Conservation (phyloP, 306 rosid species). For the peach (Prunus persica) region Prunus_persica_NCBIv2 NC_034013.1:12598501-12599000, state of each 20-base stretch:
- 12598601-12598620: not conserved
- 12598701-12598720: no score
- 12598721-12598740: no score
- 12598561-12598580: not conserved
- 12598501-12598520: not conserved
- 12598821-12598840: no score
- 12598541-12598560: not conserved
- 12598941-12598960: slow-evolving; percentile 27
- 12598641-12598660: not conserved
- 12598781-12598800: no score
- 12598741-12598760: no score
- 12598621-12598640: not conserved
- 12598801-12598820: no score
- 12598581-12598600: not conserved
- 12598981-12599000: slow-evolving; percentile 30
- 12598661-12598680: no score
- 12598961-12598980: slow-evolving; percentile 38
- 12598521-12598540: not conserved
- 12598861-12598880: not conserved
- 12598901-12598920: slow-evolving; percentile 28
- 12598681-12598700: no score
- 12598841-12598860: no score
- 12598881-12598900: slow-evolving; percentile 6
- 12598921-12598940: slow-evolving; percentile 38
- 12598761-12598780: no score